phyloP scores from a whole-genome alignment of 345 rosid genomes.

The Populus alba region DNA sequence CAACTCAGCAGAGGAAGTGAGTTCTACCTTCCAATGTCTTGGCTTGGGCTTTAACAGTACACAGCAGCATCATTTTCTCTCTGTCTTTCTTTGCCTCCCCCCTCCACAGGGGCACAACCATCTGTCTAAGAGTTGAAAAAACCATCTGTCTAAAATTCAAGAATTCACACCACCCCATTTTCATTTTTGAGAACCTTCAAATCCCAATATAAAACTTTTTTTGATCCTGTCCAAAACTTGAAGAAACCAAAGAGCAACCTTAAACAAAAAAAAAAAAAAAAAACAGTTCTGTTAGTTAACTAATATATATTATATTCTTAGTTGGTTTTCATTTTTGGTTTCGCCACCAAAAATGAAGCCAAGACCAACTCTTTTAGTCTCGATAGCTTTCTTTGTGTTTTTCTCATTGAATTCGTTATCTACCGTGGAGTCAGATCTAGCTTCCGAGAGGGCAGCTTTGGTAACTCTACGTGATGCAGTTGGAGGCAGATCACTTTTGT shows the following conservation, averaged over 20 bases:
- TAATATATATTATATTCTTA: no score
- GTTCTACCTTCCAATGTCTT: neutral
- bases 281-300: no score
- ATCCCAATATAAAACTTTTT: neutral
- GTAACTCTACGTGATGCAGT: slow-evolving; percentile 17
- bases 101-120: neutral
- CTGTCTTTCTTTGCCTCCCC: neutral
- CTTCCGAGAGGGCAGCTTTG: slow-evolving; percentile 24
- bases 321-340: neutral
- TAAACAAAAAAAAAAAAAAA: neutral
- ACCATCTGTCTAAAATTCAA: neutral
- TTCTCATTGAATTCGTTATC: neutral
- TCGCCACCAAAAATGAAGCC: slow-evolving; percentile 4
- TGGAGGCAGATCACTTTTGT: slow-evolving; percentile 18
- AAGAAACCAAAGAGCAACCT: neutral
- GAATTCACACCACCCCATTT: neutral
- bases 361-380: neutral
- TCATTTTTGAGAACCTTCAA: neutral
- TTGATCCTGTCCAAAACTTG: neutral
- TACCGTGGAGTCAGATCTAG: slow-evolving; percentile 18
- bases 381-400: neutral
- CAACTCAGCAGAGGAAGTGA: neutral
- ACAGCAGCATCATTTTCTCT: neutral
- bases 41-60: neutral
- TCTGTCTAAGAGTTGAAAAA: neutral